Evolutionary conservation across 352 stramenopile genomes (phyloP), one percentile per base, ranked within the genome.

Genomic region (Phytopythium aichiense): DNA sequence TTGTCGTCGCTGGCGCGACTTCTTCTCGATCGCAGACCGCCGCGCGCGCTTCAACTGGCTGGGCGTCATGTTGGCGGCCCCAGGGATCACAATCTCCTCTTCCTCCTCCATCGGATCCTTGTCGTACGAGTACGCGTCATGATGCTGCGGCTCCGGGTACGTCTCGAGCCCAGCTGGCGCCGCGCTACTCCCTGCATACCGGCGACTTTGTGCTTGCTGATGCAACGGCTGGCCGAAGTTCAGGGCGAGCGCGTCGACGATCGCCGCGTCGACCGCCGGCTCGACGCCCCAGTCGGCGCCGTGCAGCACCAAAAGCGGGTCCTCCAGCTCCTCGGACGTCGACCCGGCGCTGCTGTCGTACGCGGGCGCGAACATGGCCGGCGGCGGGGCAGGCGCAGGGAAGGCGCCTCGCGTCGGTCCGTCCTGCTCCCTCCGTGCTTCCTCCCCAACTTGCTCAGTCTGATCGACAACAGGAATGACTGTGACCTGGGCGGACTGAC

Each of bases 11-110:
- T 81, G 73, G 28, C 73, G 49, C 25, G 73, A 89, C 59, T 85
- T 83, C 58, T 79, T 81, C 66, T 89, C 79, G 53, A 89, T 89
- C 30, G 77, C 79, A 8, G 79, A 87, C 37, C 79, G 74, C 28
- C 79, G 64, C 30, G 77, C 74, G 37, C 79, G 77, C 46, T 76
- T 76, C 37, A 42, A 45, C 48, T 76, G 63, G 4, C 28, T 52
- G 33, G 59, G 35, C 37, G 54, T 60, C 54, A 58, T 56, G 50
- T 30, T 56, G 13, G 22, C 46, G 23, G 46, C 46, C 13, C 46
- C 46, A 22, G 22, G 46, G 11, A 53, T 53, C 12, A 4, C 22
- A 2, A 53, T 20, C 46, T 53, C 46, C 8, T 50, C 43, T 20
- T 15, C 18, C 5, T 12, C 9, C 13, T 12, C 22, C 22, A 15